These are phyloP conservation scores for Astrocystis sublimbata DNA, from an alignment of 495 filamentous ascomycete species.

Conservation along the genomic window DNA sequence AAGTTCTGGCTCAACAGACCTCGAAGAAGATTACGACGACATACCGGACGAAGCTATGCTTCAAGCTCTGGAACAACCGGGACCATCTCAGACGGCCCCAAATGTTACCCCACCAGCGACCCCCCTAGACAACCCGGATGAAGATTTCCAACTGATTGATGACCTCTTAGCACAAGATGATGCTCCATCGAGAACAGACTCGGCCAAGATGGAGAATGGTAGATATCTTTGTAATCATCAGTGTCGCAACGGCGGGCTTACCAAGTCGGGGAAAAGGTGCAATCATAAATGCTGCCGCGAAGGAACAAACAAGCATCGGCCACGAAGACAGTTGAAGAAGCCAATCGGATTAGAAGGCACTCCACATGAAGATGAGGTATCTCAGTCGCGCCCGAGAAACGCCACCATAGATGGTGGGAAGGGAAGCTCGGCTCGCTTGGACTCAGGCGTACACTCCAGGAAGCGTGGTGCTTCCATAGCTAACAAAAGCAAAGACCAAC, in stretches of 20 bases:
- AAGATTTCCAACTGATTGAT: conserved; percentile 25
- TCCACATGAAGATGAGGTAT: conserved; percentile 20
- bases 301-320: conserved; percentile 77
- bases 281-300: conserved; percentile 84
- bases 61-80: conserved; percentile 12
- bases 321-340: conserved; percentile 45
- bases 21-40: conserved; percentile 31
- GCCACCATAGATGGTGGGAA: neutral
- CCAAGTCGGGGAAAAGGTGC: conserved; percentile 51
- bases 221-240: conserved; percentile 86
- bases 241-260: conserved; percentile 69
- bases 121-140: conserved; percentile 47
- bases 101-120: conserved; percentile 56
- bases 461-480: neutral
- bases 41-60: conserved; percentile 36
- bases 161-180: conserved; percentile 17
- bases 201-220: conserved; percentile 69
- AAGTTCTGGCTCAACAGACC: neutral
- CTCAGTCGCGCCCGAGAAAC: neutral
- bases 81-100: conserved; percentile 1
- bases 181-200: conserved; percentile 27
- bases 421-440: neutral
- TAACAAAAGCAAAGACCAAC: neutral
- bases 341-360: neutral
- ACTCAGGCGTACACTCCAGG: neutral